These are phyloP conservation scores for Metschnikowia lachancei DNA, from an alignment of 805 yeast genomes.

Conservation along the genomic window DNA sequence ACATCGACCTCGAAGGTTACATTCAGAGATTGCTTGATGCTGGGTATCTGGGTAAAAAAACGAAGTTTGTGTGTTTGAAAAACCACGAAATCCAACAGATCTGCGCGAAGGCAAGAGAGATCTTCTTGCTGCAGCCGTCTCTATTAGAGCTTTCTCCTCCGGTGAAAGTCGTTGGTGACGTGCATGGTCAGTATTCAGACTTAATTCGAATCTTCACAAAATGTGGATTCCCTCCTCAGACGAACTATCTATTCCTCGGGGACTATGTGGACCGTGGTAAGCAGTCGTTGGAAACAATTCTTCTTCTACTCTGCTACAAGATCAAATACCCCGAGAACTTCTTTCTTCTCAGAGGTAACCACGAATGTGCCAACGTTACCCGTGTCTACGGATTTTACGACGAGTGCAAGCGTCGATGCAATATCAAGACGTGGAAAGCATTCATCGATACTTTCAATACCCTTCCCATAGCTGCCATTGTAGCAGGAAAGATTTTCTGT, in stretches of 20 bases:
- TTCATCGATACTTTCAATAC: conserved; percentile 95
- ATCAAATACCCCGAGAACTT: conserved; percentile 96
- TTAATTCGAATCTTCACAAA: conserved; percentile 85
- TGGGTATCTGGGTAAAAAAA: conserved; percentile 92
- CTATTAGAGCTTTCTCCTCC: conserved; percentile 83
- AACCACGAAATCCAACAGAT: conserved; percentile 78
- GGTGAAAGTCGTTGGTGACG: conserved; percentile 87
- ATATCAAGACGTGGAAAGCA: conserved; percentile 88
- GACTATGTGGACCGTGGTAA: conserved; percentile 98
- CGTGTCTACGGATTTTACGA: conserved; percentile 97
- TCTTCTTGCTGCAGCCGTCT: conserved; percentile 87
- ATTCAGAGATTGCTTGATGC: conserved; percentile 92
- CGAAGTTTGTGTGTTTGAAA: conserved; percentile 84
- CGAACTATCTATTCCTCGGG: conserved; percentile 89
- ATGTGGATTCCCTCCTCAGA: conserved; percentile 95
- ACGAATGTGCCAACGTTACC: conserved; percentile 95
- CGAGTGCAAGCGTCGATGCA: conserved; percentile 93
- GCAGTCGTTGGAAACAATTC: conserved; percentile 89
- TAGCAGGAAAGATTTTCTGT: conserved; percentile 91
- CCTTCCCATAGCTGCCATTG: conserved; percentile 91
- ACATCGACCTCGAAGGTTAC: conserved; percentile 71
- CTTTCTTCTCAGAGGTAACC: conserved; percentile 90
- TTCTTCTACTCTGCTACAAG: conserved; percentile 84
- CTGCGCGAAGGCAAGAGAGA: conserved; percentile 85
- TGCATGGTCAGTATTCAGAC: conserved; percentile 95